phyloP scores from a whole-genome alignment of 345 rosid species.

The Gossypium rotundifolium region DNA sequence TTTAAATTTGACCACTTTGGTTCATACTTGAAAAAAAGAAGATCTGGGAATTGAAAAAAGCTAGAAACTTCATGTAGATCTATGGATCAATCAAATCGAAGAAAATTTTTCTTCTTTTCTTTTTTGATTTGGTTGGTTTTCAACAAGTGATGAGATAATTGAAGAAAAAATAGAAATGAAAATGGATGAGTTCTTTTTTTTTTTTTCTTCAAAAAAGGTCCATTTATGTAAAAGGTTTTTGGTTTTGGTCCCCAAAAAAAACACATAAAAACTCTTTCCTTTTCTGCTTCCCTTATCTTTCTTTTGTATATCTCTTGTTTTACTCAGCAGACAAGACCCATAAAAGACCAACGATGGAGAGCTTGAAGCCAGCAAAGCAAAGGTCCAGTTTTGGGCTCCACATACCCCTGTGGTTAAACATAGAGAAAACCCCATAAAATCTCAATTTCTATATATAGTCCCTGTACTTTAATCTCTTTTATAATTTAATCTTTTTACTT shows the following conservation, averaged over 20 bases:
- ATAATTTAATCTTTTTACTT: too few species aligned
- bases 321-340: conserved; percentile 57
- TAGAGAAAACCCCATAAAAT: background rate
- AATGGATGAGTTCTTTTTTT: background rate
- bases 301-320: conserved; percentile 5
- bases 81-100: conserved; percentile 40
- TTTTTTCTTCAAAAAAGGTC: background rate
- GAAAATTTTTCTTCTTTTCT: background rate
- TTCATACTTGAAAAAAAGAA: conserved; percentile 14
- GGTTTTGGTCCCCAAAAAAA: conserved; percentile 13
- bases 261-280: background rate
- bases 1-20: conserved; percentile 14
- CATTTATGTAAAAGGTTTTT: conserved; percentile 7
- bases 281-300: conserved; percentile 15
- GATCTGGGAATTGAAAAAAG: conserved; percentile 27
- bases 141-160: conserved; percentile 2
- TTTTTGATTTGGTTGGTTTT: conserved; percentile 11
- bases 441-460: too few species aligned
- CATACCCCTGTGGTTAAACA: conserved; percentile 13
- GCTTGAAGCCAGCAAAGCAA: conserved; percentile 74
- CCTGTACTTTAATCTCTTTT: too few species aligned
- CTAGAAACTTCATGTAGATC: conserved; percentile 37
- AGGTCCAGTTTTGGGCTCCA: conserved; percentile 81
- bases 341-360: conserved; percentile 60
- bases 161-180: conserved; percentile 4